These are phyloP conservation scores for Paraconiothyrium sp. DNA, from an alignment of 2,329 filamentous ascomycete genomes.

Conservation along the genomic window DNA sequence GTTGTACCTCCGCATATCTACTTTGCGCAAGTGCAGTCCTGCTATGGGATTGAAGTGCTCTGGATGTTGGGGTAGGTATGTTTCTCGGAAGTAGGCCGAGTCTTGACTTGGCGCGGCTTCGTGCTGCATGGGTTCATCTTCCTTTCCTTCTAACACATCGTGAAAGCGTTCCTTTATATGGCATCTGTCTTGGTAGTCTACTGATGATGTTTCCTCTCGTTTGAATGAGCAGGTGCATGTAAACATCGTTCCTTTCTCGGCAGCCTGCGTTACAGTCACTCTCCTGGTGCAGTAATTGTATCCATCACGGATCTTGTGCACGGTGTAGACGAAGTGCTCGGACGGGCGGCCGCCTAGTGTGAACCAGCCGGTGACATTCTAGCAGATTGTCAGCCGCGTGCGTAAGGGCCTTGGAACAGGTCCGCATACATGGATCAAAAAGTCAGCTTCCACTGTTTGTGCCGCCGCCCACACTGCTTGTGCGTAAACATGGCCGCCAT, in stretches of 20 bases:
- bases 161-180: slow-evolving; percentile 49
- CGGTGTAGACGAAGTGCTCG: slow-evolving; percentile 61
- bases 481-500: slow-evolving; percentile 67
- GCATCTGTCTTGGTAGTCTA: slow-evolving; percentile 47
- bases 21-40: slow-evolving; percentile 61
- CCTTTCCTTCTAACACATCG: slow-evolving; percentile 45
- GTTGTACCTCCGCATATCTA: slow-evolving; percentile 63
- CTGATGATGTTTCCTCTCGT: slow-evolving; percentile 48
- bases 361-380: slow-evolving; percentile 65
- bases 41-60: slow-evolving; percentile 53
- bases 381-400: slow-evolving; percentile 4
- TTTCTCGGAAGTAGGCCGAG: slow-evolving; percentile 37
- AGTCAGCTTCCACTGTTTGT: slow-evolving; percentile 61
- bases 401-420: neutral
- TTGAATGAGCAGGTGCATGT: slow-evolving; percentile 65
- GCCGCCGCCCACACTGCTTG: slow-evolving; percentile 66
- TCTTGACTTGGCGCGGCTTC: slow-evolving; percentile 31
- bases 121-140: slow-evolving; percentile 41
- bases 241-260: slow-evolving; percentile 59
- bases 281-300: slow-evolving; percentile 62
- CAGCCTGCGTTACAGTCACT: slow-evolving; percentile 61
- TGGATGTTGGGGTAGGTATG: slow-evolving; percentile 42
- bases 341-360: slow-evolving; percentile 58
- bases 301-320: slow-evolving; percentile 62
- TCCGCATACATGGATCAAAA: slow-evolving; percentile 60